Percentiles rank a stretch among this genome's conserved stretches.
Conservation (phyloP, 2,329 filamentous ascomycete species). For the Cercospora janseana region DNA sequence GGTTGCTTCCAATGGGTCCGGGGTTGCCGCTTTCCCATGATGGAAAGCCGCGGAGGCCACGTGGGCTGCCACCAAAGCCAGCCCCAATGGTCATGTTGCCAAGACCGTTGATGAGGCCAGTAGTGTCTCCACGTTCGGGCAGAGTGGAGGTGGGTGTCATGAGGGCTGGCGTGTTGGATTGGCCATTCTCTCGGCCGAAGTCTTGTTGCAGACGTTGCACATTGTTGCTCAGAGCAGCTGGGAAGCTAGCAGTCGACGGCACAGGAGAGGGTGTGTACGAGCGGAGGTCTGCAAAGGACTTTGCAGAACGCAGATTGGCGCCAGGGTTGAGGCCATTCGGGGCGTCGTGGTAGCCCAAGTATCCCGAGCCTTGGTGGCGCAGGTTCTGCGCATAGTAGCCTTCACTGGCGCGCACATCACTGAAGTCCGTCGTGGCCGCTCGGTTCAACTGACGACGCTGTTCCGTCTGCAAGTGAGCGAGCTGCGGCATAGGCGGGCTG, state of each 20-base stretch:
- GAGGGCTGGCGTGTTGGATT: conserved; percentile 64
- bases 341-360: conserved; percentile 78
- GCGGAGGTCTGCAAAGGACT: conserved; percentile 93
- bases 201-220: conserved; percentile 59
- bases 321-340: conserved; percentile 61
- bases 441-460: conserved; percentile 83
- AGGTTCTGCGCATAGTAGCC: conserved; percentile 73
- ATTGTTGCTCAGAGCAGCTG: conserved; percentile 63
- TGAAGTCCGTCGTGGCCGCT: conserved; percentile 96
- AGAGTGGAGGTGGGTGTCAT: conserved; percentile 54
- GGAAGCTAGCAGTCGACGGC: conserved; percentile 83
- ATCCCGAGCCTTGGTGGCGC: conserved; percentile 73
- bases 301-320: conserved; percentile 83
- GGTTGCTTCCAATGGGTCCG: conserved; percentile 63
- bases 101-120: conserved; percentile 62
- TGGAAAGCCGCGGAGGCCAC: conserved; percentile 59
- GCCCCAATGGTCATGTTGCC: conserved; percentile 59
- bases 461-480: conserved; percentile 69
- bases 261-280: conserved; percentile 94
- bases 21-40: conserved; percentile 59
- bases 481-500: conserved; percentile 62
- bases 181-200: conserved; percentile 55
- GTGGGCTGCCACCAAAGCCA: conserved; percentile 55
- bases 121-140: conserved; percentile 33
- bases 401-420: conserved; percentile 71